Evolutionary conservation across 1,139 yeast species (phyloP), one percentile per base, ranked within the genome.

Genomic region (Sugiyamaella xylanicola): DNA sequence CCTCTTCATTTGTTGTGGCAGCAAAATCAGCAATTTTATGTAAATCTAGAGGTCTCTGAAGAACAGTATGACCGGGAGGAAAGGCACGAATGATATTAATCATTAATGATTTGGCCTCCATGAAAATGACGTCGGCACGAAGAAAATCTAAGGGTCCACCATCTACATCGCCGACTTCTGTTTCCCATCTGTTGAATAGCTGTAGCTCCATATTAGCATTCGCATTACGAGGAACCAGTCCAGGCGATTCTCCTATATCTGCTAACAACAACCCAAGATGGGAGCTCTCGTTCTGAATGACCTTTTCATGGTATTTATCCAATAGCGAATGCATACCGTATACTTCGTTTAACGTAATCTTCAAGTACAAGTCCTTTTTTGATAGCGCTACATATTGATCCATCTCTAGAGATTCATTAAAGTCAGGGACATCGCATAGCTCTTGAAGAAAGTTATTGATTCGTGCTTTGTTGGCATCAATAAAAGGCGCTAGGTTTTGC

Each of bases 361-460:
- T 70, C 39, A 74, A 63, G 19, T 57, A 55, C 15, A 74, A 63
- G 45, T 73, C 75, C 54, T 69, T 69, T 56, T 72, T 69, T 27
- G 76, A 71, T 46, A 74, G 61, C 0, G 77, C 76, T 21, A 73
- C 71, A 58, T 73, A 74, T 61, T 74, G 77, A 58, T 74, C 77
- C 68, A 74, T 68, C 57, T 74, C 77, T 17, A 74, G 66, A 3
- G 74, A 67, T 57, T 74, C 77, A 59, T 72, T 72, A 55, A 74
- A 74, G 56, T 74, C 78, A 1, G 76, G 74, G 3, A 74, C 78
- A 39, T 74, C 76, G 56, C 78, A 74, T 47, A 74, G 59, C 17
- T 71, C 73, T 53, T 69, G 66, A 46, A 74, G 65, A 55, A 74
- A 74, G 44, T 57, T 58, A 53, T 69, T 69, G 55, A 74, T 67